A percentile compares a stretch with the other conserved stretches of the same genome.
Conservation (phyloP, 345 rosid species). For the Mercurialis annua region DNA sequence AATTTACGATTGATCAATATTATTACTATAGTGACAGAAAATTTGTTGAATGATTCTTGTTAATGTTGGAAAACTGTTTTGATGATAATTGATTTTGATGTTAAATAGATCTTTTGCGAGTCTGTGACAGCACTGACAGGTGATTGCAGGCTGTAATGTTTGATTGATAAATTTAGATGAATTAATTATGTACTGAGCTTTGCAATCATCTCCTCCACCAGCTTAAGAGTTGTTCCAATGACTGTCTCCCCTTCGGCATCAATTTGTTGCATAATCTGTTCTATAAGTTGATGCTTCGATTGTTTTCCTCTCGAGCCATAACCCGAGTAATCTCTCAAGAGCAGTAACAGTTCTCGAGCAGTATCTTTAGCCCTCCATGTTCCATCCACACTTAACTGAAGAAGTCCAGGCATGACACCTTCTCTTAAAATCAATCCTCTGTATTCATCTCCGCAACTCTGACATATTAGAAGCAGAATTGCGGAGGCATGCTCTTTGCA, state of each 20-base stretch:
- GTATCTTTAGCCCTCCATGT: conserved; percentile 54
- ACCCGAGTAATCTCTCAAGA: conserved; percentile 50
- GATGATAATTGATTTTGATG: neutral
- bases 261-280: conserved; percentile 48
- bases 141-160: too few species aligned
- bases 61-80: neutral
- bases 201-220: conserved; percentile 77
- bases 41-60: neutral
- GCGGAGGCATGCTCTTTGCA: conserved; percentile 74
- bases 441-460: conserved; percentile 58
- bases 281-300: conserved; percentile 45
- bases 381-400: conserved; percentile 75
- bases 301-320: conserved; percentile 31
- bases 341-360: conserved; percentile 62
- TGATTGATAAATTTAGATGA: too few species aligned
- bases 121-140: too few species aligned
- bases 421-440: conserved; percentile 66
- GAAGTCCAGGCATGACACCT: conserved; percentile 78
- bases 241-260: conserved; percentile 57
- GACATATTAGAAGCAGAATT: conserved; percentile 56
- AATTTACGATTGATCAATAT: conserved; percentile 1
- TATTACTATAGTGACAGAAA: neutral
- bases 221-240: conserved; percentile 39
- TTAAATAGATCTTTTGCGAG: neutral
- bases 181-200: conserved; percentile 48